Evolutionary conservation across 306 rosid species (phyloP), one percentile per base, ranked within the genome.

Genomic region (Adenanthera pavonina): DNA sequence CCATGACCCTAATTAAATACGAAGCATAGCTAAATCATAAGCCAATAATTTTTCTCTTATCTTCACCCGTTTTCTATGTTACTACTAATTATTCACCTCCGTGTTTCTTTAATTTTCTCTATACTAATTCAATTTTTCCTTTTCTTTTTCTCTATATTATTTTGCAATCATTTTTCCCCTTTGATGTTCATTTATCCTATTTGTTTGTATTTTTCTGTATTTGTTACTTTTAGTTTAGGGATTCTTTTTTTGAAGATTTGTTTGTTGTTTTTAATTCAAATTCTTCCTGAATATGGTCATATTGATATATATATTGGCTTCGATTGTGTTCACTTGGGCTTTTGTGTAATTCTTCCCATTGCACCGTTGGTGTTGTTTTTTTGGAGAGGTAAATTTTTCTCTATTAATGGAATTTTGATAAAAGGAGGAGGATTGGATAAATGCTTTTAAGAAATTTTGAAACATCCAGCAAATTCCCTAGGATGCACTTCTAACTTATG

Each of bases 41-140:
- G 61, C 74, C 54, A 72, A 51, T 72, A 69, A 34, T 65, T 62
- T 33, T 11, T 57, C 67, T 53, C 66, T 64, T 75, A 20, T 82
- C 69, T 62, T 75, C 77, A 25, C 64, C 81, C 56, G 64, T 84
- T 82, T 86, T 86, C 84, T 64, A 79, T 47, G 14, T 60, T 69
- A 8, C 79, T 61, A 1, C 30, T 73, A 77, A 72, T 75, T 78
- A 78, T 17, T 68, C 64, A 30, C 25, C 35, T 67, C 20, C 3
- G 12, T 6, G 48, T 60, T 64, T 47, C 62, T 25, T 25, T 25
- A 25, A 25, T 25, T 25, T 25, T 25, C 0, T 25, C 30, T 25
- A 25, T 25, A 25, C 65, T 57, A 40, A 14, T 54, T 20, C 33
- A 14, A 8, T 40, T 47, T 72, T 53, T 70, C 56, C 11, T 8